Percentiles rank a stretch among this genome's conserved stretches.
phyloP scores from a whole-genome alignment of 106 monocot genomes.

The Iris macrosiphon region DNA sequence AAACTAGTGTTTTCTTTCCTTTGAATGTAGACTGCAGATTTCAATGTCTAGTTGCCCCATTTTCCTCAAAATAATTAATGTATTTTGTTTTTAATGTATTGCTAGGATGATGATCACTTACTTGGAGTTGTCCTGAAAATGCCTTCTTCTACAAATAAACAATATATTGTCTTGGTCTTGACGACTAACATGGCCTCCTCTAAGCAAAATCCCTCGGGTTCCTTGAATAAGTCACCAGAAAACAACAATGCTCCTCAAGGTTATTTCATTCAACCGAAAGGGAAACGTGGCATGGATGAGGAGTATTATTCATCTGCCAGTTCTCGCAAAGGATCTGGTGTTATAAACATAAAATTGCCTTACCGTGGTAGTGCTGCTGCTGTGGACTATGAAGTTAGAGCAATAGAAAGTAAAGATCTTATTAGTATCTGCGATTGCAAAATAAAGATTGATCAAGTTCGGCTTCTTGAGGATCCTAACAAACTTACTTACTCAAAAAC shows the following conservation, averaged over 20 bases:
- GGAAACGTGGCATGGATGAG: slow-evolving; percentile 75
- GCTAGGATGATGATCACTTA: slow-evolving; percentile 83
- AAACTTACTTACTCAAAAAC: slow-evolving; percentile 73
- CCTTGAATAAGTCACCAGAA: slow-evolving; percentile 26
- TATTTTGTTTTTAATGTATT: slow-evolving; percentile 17
- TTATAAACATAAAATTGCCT: slow-evolving; percentile 74
- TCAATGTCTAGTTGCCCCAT: too few relatives aligned
- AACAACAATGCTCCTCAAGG: slow-evolving; percentile 40
- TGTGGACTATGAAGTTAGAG: slow-evolving; percentile 60
- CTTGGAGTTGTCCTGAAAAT: slow-evolving; percentile 75
- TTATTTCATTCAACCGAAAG: slow-evolving; percentile 76
- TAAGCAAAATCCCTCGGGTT: slow-evolving; percentile 20
- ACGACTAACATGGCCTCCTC: slow-evolving; percentile 47
- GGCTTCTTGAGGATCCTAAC: slow-evolving; percentile 82
- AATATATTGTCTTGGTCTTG: slow-evolving; percentile 75
- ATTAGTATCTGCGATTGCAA: slow-evolving; percentile 67
- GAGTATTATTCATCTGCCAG: slow-evolving; percentile 57
- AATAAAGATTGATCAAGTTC: slow-evolving; percentile 87
- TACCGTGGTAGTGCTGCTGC: slow-evolving; percentile 69
- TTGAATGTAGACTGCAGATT: too few relatives aligned
- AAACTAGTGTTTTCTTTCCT: too few relatives aligned
- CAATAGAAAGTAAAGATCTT: slow-evolving; percentile 65
- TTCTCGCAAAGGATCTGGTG: slow-evolving; percentile 68
- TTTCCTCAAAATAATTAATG: too few relatives aligned
- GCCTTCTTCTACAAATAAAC: slow-evolving; percentile 52